Base-by-base conservation (phyloP, 1,284 basidiomycete genomes). In the Sparassis latifolia region DNA sequence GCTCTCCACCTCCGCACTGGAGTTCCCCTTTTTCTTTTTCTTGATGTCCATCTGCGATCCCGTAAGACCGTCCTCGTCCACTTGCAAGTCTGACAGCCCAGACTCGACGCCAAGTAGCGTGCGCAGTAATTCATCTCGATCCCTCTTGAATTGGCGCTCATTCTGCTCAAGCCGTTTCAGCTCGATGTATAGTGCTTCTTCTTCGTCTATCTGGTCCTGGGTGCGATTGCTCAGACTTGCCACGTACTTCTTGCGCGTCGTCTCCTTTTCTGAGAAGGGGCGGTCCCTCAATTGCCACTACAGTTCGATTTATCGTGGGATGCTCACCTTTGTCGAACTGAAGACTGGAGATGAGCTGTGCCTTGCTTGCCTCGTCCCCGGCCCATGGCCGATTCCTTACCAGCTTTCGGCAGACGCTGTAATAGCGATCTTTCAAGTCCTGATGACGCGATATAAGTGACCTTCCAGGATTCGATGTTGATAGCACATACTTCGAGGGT, bases 401-500 rank as follows among this genome's bases (percentile, higher is more conserved):
- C 28, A 99, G 78, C 51, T 90, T 88, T 33, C 96, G 82, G 65
- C 93, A 97, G 28, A 97, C 88, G 48, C 89, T 86, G 64, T 90
- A 98, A 65, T 99, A 99, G 35, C 97, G 76, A 55, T 93, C 90
- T 73, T 99, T 98, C 61, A 99, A 71, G 55, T 97, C 95, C 90
- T 97, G 64, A 28, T 30, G 37, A 35, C 30, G 5, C 35, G 35
- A 7, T 12, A 37, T 37, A 12, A 6, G 12, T 37, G 35, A 12
- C 12, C 7, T 37, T 20, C 20, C 20, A 20, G 35, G 35, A 6
- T 7, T 6, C 12, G 50, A 37, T 51, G 33, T 35, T 38, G 5
- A 10, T 10, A 38, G 42, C 4, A 58, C 70, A 48, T 59, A 86
- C 89, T 75, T 94, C 91, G 44, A 94, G 74, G 2, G 79, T 76